Conservation (phyloP, 805 yeast species). For the Yarrowia osloensis region DNA sequence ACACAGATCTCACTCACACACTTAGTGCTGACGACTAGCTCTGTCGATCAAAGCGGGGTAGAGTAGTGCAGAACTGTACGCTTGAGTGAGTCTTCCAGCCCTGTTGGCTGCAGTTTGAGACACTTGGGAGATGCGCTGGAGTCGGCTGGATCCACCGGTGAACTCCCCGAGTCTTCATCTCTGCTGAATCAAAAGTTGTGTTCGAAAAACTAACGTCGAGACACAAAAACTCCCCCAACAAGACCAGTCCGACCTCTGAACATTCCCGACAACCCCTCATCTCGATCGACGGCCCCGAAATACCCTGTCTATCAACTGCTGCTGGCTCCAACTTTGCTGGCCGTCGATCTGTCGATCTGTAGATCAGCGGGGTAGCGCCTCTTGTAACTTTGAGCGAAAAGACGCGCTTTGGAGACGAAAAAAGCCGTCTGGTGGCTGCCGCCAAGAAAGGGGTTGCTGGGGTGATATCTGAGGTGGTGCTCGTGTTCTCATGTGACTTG, state of each 20-base stretch:
- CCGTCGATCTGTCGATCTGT: slow-evolving; percentile 2
- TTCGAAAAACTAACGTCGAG: not conserved
- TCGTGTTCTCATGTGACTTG: not conserved
- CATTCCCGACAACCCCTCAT: not conserved
- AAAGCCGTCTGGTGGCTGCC: too few species aligned
- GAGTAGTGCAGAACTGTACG: slow-evolving; percentile 15
- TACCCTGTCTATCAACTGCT: slow-evolving; percentile 16
- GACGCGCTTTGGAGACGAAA: not conserved
- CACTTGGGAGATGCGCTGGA: not conserved
- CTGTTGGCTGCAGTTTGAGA: not conserved
- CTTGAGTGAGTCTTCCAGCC: not conserved
- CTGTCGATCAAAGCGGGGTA: slow-evolving; percentile 1
- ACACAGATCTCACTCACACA: too few species aligned
- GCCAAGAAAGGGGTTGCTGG: slow-evolving; percentile 1
- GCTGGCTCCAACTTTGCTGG: not conserved
- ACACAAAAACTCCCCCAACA: not conserved
- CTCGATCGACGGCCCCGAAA: not conserved
- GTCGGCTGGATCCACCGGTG: not conserved
- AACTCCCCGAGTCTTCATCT: not conserved
- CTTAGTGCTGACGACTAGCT: too few species aligned
- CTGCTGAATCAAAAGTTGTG: not conserved
- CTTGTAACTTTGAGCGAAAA: not conserved
- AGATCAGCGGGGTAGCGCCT: slow-evolving; percentile 18
- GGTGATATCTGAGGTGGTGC: not conserved
- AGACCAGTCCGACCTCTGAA: not conserved